Evolutionary conservation across 345 rosid genomes (phyloP).

Genomic region (Hirschfeldia incana): DNA sequence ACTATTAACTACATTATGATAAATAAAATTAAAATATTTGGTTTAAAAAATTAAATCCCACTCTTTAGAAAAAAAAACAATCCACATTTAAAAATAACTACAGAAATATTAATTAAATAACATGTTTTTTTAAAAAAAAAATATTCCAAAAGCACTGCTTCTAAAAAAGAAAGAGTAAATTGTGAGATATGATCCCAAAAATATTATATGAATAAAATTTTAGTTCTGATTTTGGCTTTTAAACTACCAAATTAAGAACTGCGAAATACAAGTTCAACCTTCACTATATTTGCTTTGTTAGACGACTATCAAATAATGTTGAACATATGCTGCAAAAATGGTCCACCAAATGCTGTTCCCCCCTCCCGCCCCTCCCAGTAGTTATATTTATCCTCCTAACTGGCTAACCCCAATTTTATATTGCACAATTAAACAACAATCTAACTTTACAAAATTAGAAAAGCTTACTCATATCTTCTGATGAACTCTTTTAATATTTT

Average conservation of each 20-base stretch:
- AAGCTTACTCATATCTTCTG: background rate
- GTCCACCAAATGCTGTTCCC: background rate
- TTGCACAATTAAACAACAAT: background rate
- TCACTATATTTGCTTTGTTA: background rate
- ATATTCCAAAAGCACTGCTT: background rate
- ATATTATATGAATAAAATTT: background rate
- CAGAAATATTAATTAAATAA: background rate
- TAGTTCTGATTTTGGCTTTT: background rate
- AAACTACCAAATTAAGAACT: background rate
- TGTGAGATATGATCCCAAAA: background rate
- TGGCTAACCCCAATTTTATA: background rate
- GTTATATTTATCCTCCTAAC: background rate
- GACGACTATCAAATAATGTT: background rate
- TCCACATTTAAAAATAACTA: background rate
- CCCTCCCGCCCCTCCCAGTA: background rate
- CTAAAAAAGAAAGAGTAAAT: background rate
- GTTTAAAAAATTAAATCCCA: background rate
- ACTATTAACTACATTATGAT: background rate
- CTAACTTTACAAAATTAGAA: background rate
- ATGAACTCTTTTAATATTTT: background rate
- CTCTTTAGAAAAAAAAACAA: background rate
- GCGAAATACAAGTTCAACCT: background rate
- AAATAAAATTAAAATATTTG: background rate
- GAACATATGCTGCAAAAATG: background rate
- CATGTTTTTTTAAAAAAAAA: background rate